phyloP scores from a whole-genome alignment of 306 rosid species.

The Boehmeria nivea region DNA sequence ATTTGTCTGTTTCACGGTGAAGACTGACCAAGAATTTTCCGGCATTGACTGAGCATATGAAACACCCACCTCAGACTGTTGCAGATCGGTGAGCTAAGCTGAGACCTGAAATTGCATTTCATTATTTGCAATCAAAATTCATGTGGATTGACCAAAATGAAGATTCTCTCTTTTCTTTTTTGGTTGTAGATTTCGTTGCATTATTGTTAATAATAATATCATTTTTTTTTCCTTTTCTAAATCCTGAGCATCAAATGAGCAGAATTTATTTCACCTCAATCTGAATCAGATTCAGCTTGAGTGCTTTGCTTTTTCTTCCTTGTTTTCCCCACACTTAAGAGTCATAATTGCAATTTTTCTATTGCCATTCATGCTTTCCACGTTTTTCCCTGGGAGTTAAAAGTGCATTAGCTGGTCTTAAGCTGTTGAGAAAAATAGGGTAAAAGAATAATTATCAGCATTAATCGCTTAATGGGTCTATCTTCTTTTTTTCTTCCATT shows the following conservation, averaged over 20 bases:
- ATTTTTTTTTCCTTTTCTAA: conserved; percentile 18
- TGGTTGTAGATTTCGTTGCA: too few species aligned
- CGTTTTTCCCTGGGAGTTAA: conserved; percentile 21
- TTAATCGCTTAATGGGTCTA: conserved; percentile 5
- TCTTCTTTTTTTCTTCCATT: conserved; percentile 1
- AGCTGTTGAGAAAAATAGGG: too few species aligned
- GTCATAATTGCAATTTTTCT: conserved; percentile 9
- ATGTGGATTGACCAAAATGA: conserved; percentile 18
- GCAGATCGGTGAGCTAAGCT: conserved; percentile 40
- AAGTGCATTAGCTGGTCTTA: conserved; percentile 15
- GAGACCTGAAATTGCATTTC: conserved; percentile 17
- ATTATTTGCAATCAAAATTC: conserved; percentile 11
- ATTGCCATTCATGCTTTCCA: conserved; percentile 31
- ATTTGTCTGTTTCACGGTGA: not conserved
- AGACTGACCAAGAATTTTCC: conserved; percentile 29
- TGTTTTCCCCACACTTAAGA: conserved; percentile 4
- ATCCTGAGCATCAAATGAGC: conserved; percentile 28
- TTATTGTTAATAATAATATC: not conserved
- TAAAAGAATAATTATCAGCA: not conserved
- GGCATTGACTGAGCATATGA: conserved; percentile 42
- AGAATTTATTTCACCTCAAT: conserved; percentile 25
- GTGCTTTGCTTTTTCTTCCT: not conserved
- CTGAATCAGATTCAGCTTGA: conserved; percentile 24
- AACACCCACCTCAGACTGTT: conserved; percentile 9
- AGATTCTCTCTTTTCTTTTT: too few species aligned